Evolutionary conservation across 169 alveolate species (phyloP).

Genomic region (Plasmodium gonderi): DNA sequence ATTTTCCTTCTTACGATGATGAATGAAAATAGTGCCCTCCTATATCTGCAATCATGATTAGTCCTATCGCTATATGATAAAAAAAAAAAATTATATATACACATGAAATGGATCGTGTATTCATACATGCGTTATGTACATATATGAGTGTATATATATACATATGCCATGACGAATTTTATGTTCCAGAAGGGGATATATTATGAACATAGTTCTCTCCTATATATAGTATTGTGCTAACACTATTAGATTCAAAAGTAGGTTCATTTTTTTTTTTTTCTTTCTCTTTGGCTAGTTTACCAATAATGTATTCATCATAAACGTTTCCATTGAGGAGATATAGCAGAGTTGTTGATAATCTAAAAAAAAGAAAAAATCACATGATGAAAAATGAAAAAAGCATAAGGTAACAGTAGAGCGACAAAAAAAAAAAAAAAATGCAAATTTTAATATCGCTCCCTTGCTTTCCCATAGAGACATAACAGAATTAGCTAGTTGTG

Average conservation of each 20-base stretch:
- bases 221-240: neutral
- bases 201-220: neutral
- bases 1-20: slow-evolving; percentile 62
- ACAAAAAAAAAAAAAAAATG: neutral
- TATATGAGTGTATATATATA: neutral
- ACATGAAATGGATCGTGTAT: neutral
- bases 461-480: neutral
- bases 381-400: neutral
- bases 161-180: neutral
- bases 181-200: neutral
- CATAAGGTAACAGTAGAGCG: too few species aligned
- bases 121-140: neutral
- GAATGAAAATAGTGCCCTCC: slow-evolving; percentile 74
- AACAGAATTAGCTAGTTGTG: neutral
- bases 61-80: slow-evolving; percentile 39
- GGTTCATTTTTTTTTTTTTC: neutral
- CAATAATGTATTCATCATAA: slow-evolving; percentile 36
- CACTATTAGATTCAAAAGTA: neutral
- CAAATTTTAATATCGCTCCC: neutral
- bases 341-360: slow-evolving; percentile 65
- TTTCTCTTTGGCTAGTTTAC: slow-evolving; percentile 11
- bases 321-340: slow-evolving; percentile 66
- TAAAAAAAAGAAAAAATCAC: neutral
- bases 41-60: slow-evolving; percentile 75
- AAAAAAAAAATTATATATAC: neutral